Conservation (phyloP, 2,329 filamentous ascomycete species). For the Sporothrix euskadiensis region DNA sequence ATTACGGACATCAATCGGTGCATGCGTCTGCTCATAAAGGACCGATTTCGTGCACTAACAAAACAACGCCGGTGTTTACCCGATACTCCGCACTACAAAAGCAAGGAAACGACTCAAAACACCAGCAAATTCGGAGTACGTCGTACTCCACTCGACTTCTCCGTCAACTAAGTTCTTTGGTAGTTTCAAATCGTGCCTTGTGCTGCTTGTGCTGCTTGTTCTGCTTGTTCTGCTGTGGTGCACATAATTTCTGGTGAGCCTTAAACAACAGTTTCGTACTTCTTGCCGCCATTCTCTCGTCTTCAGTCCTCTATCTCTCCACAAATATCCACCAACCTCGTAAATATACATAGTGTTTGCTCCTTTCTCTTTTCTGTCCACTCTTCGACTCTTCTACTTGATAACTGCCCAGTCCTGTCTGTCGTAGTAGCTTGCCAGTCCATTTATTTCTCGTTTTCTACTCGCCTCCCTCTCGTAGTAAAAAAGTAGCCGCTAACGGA, state of each 20-base stretch:
- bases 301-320: not conserved
- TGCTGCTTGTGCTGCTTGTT: not conserved
- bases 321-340: not conserved
- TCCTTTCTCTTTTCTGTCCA: not conserved
- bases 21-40: not conserved
- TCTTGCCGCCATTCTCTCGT: not conserved
- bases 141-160: not conserved
- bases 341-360: not conserved
- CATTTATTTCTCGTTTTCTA: too few species aligned
- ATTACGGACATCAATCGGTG: not conserved
- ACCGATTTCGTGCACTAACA: conserved; percentile 6
- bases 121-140: too few species aligned
- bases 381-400: too few species aligned
- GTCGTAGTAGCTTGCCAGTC: too few species aligned
- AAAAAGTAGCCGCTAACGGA: not conserved
- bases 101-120: not conserved
- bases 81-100: not conserved
- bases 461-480: not conserved
- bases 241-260: not conserved
- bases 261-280: not conserved
- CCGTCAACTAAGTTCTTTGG: not conserved
- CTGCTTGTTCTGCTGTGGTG: not conserved
- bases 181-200: not conserved
- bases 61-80: conserved; percentile 8
- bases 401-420: too few species aligned